A percentile compares a stretch with the other conserved stretches of the same genome.
These are phyloP conservation scores for Melocanna baccifera DNA, from an alignment of 176 grass and related monocot species.

Conservation along the genomic window DNA sequence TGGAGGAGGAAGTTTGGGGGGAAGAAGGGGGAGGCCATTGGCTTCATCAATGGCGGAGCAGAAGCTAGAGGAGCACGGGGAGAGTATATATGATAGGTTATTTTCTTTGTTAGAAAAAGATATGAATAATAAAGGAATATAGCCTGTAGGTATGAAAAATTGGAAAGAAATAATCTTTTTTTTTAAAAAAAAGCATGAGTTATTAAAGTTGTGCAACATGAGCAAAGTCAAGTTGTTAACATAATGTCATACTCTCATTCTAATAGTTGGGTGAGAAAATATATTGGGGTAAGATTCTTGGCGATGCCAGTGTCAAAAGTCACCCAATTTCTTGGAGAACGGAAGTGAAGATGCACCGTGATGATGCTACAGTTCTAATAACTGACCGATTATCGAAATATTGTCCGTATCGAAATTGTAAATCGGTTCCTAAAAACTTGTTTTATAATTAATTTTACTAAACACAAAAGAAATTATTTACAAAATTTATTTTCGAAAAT, in stretches of 20 bases:
- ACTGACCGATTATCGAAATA: too few species aligned
- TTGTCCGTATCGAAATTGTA: too few species aligned
- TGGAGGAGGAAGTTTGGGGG: constrained; percentile 80
- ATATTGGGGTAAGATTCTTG: background rate
- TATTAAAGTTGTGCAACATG: background rate
- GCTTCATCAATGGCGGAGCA: constrained; percentile 28
- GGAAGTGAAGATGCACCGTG: background rate
- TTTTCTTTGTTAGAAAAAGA: background rate
- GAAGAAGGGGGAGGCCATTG: constrained; percentile 68
- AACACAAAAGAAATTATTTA: too few species aligned
- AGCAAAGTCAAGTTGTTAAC: background rate
- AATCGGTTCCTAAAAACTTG: too few species aligned
- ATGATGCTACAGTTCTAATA: too few species aligned
- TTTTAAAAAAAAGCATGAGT: background rate
- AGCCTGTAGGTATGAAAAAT: background rate
- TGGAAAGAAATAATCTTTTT: background rate
- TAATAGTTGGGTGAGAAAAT: background rate
- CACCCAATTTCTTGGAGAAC: too few species aligned
- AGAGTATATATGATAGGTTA: background rate
- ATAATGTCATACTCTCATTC: background rate
- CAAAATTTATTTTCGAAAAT: too few species aligned
- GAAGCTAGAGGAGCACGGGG: constrained; percentile 18
- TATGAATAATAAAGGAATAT: background rate
- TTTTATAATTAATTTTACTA: too few species aligned
- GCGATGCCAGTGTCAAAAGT: too few species aligned